These are phyloP conservation scores for Crithidia thermophila DNA, from an alignment of 208 protist genomes.

Conservation along the genomic window DNA sequence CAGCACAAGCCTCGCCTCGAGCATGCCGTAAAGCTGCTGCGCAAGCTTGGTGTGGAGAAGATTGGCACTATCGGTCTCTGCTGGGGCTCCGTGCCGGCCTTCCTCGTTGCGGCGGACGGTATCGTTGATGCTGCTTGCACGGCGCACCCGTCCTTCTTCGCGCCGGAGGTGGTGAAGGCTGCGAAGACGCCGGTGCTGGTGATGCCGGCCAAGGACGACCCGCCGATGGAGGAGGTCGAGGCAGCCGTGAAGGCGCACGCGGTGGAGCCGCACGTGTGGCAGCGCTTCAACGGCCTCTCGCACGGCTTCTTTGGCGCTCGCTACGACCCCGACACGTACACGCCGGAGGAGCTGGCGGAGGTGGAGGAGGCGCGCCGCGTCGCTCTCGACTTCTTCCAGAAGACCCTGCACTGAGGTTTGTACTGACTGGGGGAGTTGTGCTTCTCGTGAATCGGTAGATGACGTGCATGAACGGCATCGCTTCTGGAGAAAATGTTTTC, in stretches of 20 bases:
- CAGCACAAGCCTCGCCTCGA: constrained; percentile 24
- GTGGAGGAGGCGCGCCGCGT: constrained; percentile 30
- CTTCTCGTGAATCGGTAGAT: no score
- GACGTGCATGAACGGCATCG: no score
- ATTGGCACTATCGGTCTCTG: constrained; percentile 53
- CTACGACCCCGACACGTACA: constrained; percentile 40
- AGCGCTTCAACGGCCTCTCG: constrained; percentile 38
- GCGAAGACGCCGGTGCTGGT: constrained; percentile 44
- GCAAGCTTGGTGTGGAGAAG: constrained; percentile 37
- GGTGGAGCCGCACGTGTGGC: constrained; percentile 31
- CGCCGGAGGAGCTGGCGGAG: constrained; percentile 31
- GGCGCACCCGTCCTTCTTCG: constrained; percentile 52
- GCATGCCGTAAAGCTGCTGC: constrained; percentile 37
- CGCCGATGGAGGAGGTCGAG: constrained; percentile 37
- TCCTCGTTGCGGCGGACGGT: constrained; percentile 28
- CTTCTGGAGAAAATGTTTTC: no score
- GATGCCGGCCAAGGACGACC: constrained; percentile 59
- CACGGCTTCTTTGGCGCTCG: constrained; percentile 64
- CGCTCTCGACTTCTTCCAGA: constrained; percentile 38
- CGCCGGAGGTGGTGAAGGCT: constrained; percentile 3
- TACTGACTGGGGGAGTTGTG: no score
- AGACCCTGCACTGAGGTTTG: constrained; percentile 28
- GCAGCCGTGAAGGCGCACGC: constrained; percentile 33
- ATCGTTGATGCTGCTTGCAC: constrained; percentile 36
- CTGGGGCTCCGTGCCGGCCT: constrained; percentile 46